These are phyloP conservation scores for Didymella segeticola DNA, from an alignment of 2,329 filamentous ascomycete genomes.

Conservation along the genomic window DNA sequence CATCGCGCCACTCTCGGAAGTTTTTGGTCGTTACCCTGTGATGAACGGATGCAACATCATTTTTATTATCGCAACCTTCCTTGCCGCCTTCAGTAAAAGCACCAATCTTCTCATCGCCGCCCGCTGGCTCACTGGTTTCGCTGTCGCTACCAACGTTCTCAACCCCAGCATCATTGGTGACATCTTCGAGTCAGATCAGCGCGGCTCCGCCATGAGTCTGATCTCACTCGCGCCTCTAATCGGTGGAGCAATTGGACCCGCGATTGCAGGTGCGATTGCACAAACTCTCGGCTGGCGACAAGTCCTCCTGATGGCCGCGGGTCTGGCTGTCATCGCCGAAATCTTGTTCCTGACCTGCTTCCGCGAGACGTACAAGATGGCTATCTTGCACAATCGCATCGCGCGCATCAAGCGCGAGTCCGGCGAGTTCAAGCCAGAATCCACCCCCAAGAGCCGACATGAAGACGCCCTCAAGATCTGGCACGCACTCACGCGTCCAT, in stretches of 20 bases:
- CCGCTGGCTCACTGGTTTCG: slow-evolving; percentile 53
- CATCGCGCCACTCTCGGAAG: slow-evolving; percentile 44
- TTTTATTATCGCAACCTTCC: slow-evolving; percentile 53
- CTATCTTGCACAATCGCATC: slow-evolving; percentile 54
- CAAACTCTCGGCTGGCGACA: slow-evolving; percentile 63
- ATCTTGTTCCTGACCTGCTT: slow-evolving; percentile 60
- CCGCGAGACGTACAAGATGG: slow-evolving; percentile 67
- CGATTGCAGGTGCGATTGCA: slow-evolving; percentile 62
- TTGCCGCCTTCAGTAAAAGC: slow-evolving; percentile 50
- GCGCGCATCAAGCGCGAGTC: slow-evolving; percentile 29
- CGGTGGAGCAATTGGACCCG: slow-evolving; percentile 64
- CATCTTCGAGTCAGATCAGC: slow-evolving; percentile 64
- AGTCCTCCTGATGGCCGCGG: slow-evolving; percentile 60
- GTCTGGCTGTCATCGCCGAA: slow-evolving; percentile 58
- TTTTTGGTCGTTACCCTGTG: slow-evolving; percentile 42
- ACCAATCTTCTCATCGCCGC: slow-evolving; percentile 51
- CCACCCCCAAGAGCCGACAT: slow-evolving; percentile 19
- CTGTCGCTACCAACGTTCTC: slow-evolving; percentile 61
- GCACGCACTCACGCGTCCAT: slow-evolving; percentile 51
- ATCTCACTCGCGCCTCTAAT: slow-evolving; percentile 64
- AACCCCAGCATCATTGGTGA: slow-evolving; percentile 70
- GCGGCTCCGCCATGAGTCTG: slow-evolving; percentile 65
- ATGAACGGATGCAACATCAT: slow-evolving; percentile 50
- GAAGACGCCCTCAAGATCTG: slow-evolving; percentile 39
- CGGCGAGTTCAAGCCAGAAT: slow-evolving; percentile 15